phyloP scores from a whole-genome alignment of 2,329 filamentous ascomycete species.

The Trichoderma aggressivum region DNA sequence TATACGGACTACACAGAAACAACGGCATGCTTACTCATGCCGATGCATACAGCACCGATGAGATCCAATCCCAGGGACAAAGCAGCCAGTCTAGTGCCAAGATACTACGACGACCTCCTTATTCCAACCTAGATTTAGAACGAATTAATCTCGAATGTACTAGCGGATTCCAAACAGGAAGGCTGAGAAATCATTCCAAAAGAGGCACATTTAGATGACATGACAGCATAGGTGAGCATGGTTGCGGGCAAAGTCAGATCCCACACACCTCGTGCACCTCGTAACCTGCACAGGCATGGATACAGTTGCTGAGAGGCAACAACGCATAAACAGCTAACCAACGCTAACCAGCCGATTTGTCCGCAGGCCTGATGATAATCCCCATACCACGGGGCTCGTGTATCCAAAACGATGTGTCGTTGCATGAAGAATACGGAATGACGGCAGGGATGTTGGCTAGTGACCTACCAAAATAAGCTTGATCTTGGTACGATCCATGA shows the following conservation, averaged over 20 bases:
- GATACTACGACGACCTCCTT: background rate
- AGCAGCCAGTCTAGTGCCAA: background rate
- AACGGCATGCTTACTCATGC: background rate
- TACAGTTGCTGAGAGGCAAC: background rate
- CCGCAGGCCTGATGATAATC: background rate
- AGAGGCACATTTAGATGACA: background rate
- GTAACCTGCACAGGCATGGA: background rate
- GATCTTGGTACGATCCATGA: background rate
- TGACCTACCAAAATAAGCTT: conserved; percentile 9
- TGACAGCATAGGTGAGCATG: background rate
- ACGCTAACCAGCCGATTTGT: background rate
- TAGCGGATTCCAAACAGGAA: background rate
- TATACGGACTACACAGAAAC: background rate
- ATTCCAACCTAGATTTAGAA: background rate
- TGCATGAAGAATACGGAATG: background rate
- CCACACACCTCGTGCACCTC: background rate
- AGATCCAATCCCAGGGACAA: background rate
- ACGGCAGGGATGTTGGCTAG: background rate
- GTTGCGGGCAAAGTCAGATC: background rate
- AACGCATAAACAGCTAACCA: background rate
- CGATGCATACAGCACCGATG: background rate
- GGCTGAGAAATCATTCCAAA: background rate
- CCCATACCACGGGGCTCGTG: background rate
- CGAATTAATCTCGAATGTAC: no score
- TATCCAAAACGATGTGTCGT: background rate